Percentiles rank a stretch among this genome's conserved stretches.
phyloP scores from a whole-genome alignment of 2,329 filamentous ascomycete species.

The Setomelanomma holmii region DNA sequence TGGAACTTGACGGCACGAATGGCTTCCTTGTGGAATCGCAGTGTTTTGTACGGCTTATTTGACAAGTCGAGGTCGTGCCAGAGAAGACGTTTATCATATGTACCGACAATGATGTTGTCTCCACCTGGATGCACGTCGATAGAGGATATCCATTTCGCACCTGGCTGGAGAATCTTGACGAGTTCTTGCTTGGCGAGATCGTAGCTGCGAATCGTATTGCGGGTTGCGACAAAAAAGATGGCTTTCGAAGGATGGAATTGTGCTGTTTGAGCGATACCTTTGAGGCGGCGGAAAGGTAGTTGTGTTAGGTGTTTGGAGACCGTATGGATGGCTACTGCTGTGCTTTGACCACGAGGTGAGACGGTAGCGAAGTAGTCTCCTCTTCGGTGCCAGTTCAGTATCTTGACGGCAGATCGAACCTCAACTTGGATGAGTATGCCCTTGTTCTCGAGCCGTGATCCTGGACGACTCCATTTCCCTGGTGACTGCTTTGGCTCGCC shows the following conservation, averaged over 20 bases:
- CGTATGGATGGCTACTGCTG: constrained; percentile 91
- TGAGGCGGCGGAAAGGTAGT: constrained; percentile 83
- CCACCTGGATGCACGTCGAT: constrained; percentile 93
- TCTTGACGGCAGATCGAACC: constrained; percentile 81
- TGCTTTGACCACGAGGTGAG: constrained; percentile 77
- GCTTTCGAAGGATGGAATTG: constrained; percentile 95
- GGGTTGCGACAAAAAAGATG: constrained; percentile 94
- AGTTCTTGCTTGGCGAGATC: constrained; percentile 91
- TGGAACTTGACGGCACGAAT: constrained; percentile 91
- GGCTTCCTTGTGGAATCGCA: constrained; percentile 91
- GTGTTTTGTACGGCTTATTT: constrained; percentile 89
- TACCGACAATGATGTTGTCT: constrained; percentile 92
- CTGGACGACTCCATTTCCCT: constrained; percentile 84
- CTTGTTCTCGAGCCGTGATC: constrained; percentile 73
- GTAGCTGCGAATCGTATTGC: constrained; percentile 91
- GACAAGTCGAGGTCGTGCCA: constrained; percentile 98
- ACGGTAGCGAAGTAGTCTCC: constrained; percentile 96
- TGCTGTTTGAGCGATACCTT: constrained; percentile 82
- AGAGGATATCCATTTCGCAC: constrained; percentile 91
- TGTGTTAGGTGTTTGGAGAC: constrained; percentile 94
- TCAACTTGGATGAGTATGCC: constrained; percentile 83
- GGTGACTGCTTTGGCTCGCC: constrained; percentile 73
- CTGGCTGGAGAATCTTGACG: constrained; percentile 90
- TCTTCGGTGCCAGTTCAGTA: constrained; percentile 89
- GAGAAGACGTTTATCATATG: constrained; percentile 89